These are phyloP conservation scores for Paramicrosporidium saccamoebae DNA, from an alignment of 371 early-diverging fungal species.

Conservation along the genomic window DNA sequence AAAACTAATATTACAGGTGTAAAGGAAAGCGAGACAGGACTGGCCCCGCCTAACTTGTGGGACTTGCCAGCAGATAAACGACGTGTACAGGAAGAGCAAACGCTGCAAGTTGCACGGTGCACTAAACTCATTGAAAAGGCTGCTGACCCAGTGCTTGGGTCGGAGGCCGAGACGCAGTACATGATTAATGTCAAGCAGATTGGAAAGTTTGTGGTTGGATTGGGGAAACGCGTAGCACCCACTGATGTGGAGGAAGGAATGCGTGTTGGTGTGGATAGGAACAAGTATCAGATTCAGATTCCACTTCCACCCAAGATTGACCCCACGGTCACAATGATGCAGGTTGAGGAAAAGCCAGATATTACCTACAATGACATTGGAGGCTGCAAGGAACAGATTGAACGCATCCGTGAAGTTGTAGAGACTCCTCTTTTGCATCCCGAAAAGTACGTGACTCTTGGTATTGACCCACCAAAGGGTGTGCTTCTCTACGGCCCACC, in stretches of 20 bases:
- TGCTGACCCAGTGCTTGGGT: slow-evolving; percentile 16
- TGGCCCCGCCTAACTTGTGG: slow-evolving; percentile 96
- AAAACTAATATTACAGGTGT: slow-evolving; percentile 20
- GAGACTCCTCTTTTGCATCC: slow-evolving; percentile 93
- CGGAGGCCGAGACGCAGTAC: slow-evolving; percentile 56
- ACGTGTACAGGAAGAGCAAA: slow-evolving; percentile 80
- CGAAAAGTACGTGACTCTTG: slow-evolving; percentile 66
- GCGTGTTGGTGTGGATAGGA: slow-evolving; percentile 96
- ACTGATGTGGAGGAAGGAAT: slow-evolving; percentile 98
- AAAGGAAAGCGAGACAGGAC: slow-evolving; percentile 96
- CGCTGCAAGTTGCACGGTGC: slow-evolving; percentile 79
- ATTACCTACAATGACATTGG: slow-evolving; percentile 98
- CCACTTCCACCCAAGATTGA: slow-evolving; percentile 99
- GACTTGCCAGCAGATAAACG: slow-evolving; percentile 95
- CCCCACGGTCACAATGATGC: slow-evolving; percentile 98
- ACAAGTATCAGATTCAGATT: slow-evolving; percentile 94
- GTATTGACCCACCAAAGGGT: slow-evolving; percentile 93
- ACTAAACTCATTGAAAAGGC: slow-evolving; percentile 87
- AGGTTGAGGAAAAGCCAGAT: slow-evolving; percentile 99
- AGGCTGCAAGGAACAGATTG: slow-evolving; percentile 98
- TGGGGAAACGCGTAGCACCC: slow-evolving; percentile 80
- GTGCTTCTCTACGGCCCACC: slow-evolving; percentile 97
- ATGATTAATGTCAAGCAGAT: slow-evolving; percentile 96
- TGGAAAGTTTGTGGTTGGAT: slow-evolving; percentile 96
- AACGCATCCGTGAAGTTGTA: slow-evolving; percentile 97